A percentile compares a stretch with the other conserved stretches of the same genome.
Conservation (phyloP, 345 rosid species). For the Eucalyptus caleyi region DNA sequence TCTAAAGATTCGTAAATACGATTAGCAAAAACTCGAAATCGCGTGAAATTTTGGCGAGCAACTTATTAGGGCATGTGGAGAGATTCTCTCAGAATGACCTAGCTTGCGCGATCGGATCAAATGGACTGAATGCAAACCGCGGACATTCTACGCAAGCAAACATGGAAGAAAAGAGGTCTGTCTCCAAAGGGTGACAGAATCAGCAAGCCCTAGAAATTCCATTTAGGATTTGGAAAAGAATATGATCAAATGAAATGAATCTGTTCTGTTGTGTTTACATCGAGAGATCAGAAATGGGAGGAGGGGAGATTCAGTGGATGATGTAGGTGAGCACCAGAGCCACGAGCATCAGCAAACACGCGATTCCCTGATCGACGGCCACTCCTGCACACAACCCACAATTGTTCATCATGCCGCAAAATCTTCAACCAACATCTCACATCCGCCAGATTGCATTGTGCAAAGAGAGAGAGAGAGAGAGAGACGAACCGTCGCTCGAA, state of each 20-base stretch:
- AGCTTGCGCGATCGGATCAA: not conserved
- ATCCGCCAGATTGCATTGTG: too few relatives aligned
- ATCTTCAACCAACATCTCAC: not conserved
- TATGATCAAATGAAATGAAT: not conserved
- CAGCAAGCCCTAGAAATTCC: not conserved
- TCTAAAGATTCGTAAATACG: too few relatives aligned
- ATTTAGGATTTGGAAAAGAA: too few relatives aligned
- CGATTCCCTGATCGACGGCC: conserved; percentile 3
- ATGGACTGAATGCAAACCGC: not conserved
- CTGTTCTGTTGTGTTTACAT: too few relatives aligned
- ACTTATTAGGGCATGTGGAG: not conserved
- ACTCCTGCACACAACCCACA: not conserved
- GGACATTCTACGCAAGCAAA: not conserved
- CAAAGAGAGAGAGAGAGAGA: not conserved
- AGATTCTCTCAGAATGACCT: not conserved
- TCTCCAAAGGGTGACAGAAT: not conserved
- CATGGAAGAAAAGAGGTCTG: not conserved
- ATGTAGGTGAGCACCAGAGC: conserved; percentile 4
- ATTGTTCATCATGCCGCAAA: fast-evolving
- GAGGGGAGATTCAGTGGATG: not conserved
- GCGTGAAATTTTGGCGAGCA: too few relatives aligned
- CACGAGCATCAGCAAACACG: not conserved
- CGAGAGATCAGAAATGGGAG: fast-evolving
- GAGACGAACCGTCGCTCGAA: not conserved
- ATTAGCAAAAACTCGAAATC: too few relatives aligned